A percentile compares a stretch with the other conserved stretches of the same genome.
Conservation (phyloP, 2,329 filamentous ascomycete genomes). For the Aureobasidium subglaciale region DNA sequence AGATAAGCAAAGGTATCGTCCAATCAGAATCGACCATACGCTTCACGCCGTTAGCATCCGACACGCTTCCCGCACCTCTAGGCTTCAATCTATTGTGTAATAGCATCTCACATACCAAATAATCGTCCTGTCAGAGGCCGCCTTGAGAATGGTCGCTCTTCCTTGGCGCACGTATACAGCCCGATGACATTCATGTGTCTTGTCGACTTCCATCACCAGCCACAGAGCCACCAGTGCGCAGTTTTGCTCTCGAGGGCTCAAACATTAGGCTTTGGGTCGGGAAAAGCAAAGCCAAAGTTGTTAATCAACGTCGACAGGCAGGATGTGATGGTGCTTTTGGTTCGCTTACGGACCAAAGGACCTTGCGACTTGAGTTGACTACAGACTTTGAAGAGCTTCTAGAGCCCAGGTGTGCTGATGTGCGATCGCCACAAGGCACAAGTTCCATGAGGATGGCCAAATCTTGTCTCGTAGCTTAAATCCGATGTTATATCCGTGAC, state of each 20-base stretch:
- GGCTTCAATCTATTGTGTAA: slow-evolving; percentile 13
- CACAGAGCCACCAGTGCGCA: neutral
- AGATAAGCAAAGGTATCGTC: slow-evolving; percentile 7
- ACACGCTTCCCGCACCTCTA: slow-evolving; percentile 2
- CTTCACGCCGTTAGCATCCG: slow-evolving; percentile 8
- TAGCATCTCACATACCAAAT: slow-evolving; percentile 3
- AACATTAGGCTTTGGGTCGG: too few relatives aligned
- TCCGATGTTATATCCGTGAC: too few relatives aligned
- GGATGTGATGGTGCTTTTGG: too few relatives aligned
- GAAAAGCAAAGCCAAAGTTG: slow-evolving; percentile 8
- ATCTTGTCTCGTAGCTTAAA: too few relatives aligned
- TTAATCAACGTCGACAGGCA: too few relatives aligned
- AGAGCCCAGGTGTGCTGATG: too few relatives aligned
- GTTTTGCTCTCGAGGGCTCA: too few relatives aligned
- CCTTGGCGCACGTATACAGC: neutral
- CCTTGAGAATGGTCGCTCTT: neutral
- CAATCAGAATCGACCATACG: neutral
- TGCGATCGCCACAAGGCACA: too few relatives aligned
- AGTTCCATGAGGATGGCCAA: too few relatives aligned
- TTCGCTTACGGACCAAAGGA: too few relatives aligned
- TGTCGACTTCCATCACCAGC: neutral
- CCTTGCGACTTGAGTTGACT: too few relatives aligned
- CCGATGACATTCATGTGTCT: neutral
- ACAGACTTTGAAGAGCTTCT: too few relatives aligned
- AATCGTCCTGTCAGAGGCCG: neutral